These are phyloP conservation scores for Mortierella sp. DNA, from an alignment of 371 early-diverging fungal genomes.

Conservation along the genomic window DNA sequence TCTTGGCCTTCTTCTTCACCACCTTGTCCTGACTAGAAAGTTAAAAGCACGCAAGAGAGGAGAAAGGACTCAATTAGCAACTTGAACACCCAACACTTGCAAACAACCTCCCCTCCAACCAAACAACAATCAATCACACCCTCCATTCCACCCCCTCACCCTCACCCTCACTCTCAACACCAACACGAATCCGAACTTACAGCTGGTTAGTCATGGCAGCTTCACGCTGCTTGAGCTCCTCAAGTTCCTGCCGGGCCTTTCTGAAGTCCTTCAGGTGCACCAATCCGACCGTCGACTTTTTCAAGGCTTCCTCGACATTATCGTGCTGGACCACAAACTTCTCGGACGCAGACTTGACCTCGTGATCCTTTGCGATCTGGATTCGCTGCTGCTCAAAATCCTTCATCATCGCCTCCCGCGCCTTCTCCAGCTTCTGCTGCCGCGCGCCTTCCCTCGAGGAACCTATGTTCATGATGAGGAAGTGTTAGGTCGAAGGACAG, in stretches of 20 bases:
- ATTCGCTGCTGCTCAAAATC: slow-evolving; percentile 83
- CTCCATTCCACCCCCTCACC: neutral
- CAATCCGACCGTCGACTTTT: slow-evolving; percentile 90
- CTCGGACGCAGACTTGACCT: slow-evolving; percentile 82
- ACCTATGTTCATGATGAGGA: slow-evolving; percentile 17
- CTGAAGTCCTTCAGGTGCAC: slow-evolving; percentile 92
- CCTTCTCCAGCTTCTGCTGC: slow-evolving; percentile 80
- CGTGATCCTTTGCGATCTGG: slow-evolving; percentile 83
- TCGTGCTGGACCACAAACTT: slow-evolving; percentile 87
- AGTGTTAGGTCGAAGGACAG: neutral
- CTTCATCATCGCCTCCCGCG: slow-evolving; percentile 79
- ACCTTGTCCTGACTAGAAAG: slow-evolving; percentile 67
- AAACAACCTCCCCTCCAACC: too few species aligned
- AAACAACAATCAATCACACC: neutral
- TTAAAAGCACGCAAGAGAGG: neutral
- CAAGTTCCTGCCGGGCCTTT: slow-evolving; percentile 84
- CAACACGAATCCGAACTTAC: slow-evolving; percentile 7
- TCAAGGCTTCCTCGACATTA: slow-evolving; percentile 86
- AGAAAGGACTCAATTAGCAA: neutral
- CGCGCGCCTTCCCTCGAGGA: slow-evolving; percentile 73
- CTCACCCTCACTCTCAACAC: neutral
- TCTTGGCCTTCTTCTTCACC: slow-evolving; percentile 74
- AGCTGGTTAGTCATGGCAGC: slow-evolving; percentile 74
- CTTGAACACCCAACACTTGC: neutral
- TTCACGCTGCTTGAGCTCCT: slow-evolving; percentile 84